Conservation (phyloP, 192 early-diverging fungal species). For the Mortierella antarctica region DNA sequence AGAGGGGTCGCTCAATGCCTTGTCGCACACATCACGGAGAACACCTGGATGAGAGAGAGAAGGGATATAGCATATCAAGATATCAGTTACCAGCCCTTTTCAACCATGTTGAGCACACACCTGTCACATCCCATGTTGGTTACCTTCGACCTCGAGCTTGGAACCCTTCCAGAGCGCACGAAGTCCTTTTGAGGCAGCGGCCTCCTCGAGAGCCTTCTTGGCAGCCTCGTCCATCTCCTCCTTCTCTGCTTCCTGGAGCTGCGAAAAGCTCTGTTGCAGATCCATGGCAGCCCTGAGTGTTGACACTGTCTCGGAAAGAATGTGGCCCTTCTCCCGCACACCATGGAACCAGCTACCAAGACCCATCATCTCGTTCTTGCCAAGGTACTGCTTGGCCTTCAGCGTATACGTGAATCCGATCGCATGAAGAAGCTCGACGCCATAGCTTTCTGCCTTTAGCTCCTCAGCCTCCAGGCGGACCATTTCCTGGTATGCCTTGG, state of each 20-base stretch:
- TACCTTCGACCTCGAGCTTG: conserved; percentile 92
- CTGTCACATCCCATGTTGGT: not conserved
- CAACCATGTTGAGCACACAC: not conserved
- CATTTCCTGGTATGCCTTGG: conserved; percentile 74
- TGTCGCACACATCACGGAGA: conserved; percentile 92
- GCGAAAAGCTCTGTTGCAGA: conserved; percentile 88
- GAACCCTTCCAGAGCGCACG: conserved; percentile 93
- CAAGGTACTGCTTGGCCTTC: conserved; percentile 88
- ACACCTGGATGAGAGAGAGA: conserved; percentile 58
- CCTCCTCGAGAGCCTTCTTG: conserved; percentile 74
- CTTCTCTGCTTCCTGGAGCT: conserved; percentile 92
- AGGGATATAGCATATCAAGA: not conserved
- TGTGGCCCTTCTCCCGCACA: conserved; percentile 91
- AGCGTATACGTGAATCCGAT: conserved; percentile 92
- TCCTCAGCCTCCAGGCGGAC: conserved; percentile 85
- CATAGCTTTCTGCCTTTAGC: conserved; percentile 91
- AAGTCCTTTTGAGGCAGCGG: conserved; percentile 80
- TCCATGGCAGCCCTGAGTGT: conserved; percentile 94
- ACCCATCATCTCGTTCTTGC: conserved; percentile 76
- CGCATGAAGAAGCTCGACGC: conserved; percentile 92
- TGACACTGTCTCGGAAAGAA: conserved; percentile 89
- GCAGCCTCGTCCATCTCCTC: conserved; percentile 76
- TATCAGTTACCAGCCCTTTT: not conserved
- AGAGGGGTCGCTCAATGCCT: conserved; percentile 76
- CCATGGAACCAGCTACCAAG: conserved; percentile 76